phyloP scores from a whole-genome alignment of 2,329 filamentous ascomycete genomes.

The Trichoderma gracile region DNA sequence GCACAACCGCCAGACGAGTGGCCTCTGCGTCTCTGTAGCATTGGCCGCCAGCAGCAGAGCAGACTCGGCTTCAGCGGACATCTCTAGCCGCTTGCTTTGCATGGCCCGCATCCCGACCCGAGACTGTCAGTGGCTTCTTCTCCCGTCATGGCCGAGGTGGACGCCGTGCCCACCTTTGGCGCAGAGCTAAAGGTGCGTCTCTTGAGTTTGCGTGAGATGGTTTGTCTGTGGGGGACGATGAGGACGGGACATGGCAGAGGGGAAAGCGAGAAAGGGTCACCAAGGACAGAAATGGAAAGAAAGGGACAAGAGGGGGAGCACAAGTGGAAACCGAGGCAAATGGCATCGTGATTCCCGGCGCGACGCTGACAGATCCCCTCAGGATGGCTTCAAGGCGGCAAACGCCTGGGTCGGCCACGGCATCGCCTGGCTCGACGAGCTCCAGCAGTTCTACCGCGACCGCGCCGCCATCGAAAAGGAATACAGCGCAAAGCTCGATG shows the following conservation, averaged over 20 bases:
- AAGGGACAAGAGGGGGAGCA: not conserved
- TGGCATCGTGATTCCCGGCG: not conserved
- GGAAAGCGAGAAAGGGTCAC: not conserved
- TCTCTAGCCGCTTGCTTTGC: not conserved
- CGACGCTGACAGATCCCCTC: conserved; percentile 1
- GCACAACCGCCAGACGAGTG: conserved; percentile 3
- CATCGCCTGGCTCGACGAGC: conserved; percentile 93
- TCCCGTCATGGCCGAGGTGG: conserved; percentile 73
- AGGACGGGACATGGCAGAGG: not conserved
- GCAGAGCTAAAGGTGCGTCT: conserved; percentile 81
- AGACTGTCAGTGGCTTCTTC: conserved; percentile 17
- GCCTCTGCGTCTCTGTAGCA: conserved; percentile 7
- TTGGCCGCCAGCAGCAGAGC: not conserved
- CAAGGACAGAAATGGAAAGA: not conserved
- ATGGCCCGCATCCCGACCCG: conserved; percentile 17
- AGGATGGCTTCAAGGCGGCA: conserved; percentile 97
- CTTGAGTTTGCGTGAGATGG: not conserved
- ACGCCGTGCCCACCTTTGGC: conserved; percentile 83
- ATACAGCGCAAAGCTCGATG: conserved; percentile 84
- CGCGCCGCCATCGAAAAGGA: conserved; percentile 94
- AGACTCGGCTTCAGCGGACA: not conserved
- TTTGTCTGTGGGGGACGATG: not conserved
- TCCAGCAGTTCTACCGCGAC: conserved; percentile 96
- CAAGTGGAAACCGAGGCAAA: not conserved
- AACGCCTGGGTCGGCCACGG: conserved; percentile 88